Conservation (phyloP, 2,329 filamentous ascomycete genomes). For the Calonectria pseudoreteaudii region DNA sequence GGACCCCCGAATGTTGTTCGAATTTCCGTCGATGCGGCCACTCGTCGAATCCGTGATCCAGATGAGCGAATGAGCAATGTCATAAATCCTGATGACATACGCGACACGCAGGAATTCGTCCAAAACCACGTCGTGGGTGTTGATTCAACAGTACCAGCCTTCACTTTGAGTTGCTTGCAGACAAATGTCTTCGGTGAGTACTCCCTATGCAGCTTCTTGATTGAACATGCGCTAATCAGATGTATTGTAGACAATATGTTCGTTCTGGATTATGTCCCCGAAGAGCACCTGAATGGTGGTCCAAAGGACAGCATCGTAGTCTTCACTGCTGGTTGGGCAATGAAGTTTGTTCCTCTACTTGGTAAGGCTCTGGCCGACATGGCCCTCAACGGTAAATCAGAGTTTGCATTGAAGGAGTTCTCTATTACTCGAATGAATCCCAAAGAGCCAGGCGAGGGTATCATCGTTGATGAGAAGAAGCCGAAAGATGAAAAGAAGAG, state of each 20-base stretch:
- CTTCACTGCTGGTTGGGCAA: conserved; percentile 32
- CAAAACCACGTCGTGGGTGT: conserved; percentile 4
- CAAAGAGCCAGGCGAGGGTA: neutral
- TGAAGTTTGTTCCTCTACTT: conserved; percentile 33
- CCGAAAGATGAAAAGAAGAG: too few relatives aligned
- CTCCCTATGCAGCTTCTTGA: neutral
- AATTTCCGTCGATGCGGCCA: conserved; percentile 18
- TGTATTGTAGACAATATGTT: conserved; percentile 28
- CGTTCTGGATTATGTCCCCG: conserved; percentile 31
- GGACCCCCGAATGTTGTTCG: conserved; percentile 19
- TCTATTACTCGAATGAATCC: conserved; percentile 20
- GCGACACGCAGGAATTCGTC: conserved; percentile 17
- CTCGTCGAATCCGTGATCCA: neutral
- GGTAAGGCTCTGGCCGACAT: conserved; percentile 30
- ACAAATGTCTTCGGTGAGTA: conserved; percentile 14
- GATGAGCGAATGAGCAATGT: neutral
- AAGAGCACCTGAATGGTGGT: conserved; percentile 22
- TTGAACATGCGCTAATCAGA: neutral
- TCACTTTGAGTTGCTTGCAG: conserved; percentile 11
- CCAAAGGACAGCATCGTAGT: conserved; percentile 26
- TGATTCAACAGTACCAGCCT: conserved; percentile 10
- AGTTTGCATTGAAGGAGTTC: conserved; percentile 23
- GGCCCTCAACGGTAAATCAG: conserved; percentile 20
- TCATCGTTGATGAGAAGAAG: neutral
- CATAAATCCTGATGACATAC: conserved; percentile 1